Evolutionary conservation across 75 land plant genomes (phyloP), one percentile per base, ranked within the genome.

Genomic region (Cunninghamia lanceolata): DNA sequence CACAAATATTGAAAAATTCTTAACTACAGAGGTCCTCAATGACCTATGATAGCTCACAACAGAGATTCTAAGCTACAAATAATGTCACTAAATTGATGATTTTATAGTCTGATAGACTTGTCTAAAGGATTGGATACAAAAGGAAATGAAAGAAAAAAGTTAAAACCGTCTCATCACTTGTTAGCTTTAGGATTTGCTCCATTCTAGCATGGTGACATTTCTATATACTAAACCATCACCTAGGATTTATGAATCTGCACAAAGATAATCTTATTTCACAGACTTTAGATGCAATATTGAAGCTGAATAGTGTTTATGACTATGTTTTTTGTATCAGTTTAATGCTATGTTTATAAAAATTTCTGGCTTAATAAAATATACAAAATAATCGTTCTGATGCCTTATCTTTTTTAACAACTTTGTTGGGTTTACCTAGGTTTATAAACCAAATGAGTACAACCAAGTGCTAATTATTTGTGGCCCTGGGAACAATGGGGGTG

Each of bases 401-500:
- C 13, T 73, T 32, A 34, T 73, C 10, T 10, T 25, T 34, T 32
- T 73, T 32, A 34, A 30, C 7, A 73, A 10, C 36, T 34, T 73
- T 34, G 38, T 11, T 73, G 38, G 11, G 16, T 73, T 34, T 13
- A 43, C 68, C 35, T 87, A 98, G 99, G 99, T 98, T 38, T 98
- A 93, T 82, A 92, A 89, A 71, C 71, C 91, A 59, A 89, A 56
- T 83, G 91, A 92, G 38, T 90, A 94, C 87, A 87, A 83, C 66
- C 94, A 95, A 63, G 97, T 98, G 25, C 94, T 98, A 81, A 92
- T 89, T 32, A 92, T 98, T 14, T 98, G 99, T 86, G 99, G 99
- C 42, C 99, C 99, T 38, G 99, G 99, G 66, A 98, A 98, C 84
- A 98, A 98, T 90, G 99, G 99, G 52, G 99, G 99, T 68, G 97